Conservation (phyloP, 768 basidiomycete species). For the Podaxis carcinomalis region DNA sequence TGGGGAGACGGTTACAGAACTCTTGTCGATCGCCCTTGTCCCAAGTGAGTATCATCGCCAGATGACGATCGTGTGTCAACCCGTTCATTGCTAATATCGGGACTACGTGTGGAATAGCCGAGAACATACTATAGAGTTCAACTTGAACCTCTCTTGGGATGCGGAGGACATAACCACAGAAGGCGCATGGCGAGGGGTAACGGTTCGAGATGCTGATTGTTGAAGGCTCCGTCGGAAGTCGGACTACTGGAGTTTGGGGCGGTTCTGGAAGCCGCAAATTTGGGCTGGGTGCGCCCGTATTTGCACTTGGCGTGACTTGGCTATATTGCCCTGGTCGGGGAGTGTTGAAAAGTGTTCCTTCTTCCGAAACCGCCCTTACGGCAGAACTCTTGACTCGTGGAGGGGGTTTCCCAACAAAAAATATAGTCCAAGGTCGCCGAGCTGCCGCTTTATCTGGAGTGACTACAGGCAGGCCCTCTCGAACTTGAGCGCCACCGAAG, state of each 20-base stretch:
- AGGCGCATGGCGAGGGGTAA: slow-evolving; percentile 1
- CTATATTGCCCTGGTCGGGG: not conserved
- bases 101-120: slow-evolving; percentile 4
- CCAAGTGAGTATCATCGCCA: slow-evolving; percentile 11
- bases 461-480: not conserved
- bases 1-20: slow-evolving; percentile 10
- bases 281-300: not conserved
- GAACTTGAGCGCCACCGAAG: not conserved
- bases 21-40: not conserved
- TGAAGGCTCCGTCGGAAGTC: not conserved
- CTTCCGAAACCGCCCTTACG: not conserved
- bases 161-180: slow-evolving; percentile 4
- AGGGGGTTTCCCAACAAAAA: slow-evolving; percentile 10
- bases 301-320: not conserved
- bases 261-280: too few relatives aligned
- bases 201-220: too few relatives aligned
- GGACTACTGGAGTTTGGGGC: not conserved
- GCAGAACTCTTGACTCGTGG: not conserved
- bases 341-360: not conserved
- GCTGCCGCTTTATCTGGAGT: not conserved
- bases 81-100: slow-evolving; percentile 3
- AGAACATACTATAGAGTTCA: not conserved
- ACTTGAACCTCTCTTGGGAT: not conserved
- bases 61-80: slow-evolving; percentile 13
- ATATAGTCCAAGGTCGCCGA: not conserved